Conservation (phyloP, 2,329 filamentous ascomycete species). For the Thielaviopsis populi region DNA sequence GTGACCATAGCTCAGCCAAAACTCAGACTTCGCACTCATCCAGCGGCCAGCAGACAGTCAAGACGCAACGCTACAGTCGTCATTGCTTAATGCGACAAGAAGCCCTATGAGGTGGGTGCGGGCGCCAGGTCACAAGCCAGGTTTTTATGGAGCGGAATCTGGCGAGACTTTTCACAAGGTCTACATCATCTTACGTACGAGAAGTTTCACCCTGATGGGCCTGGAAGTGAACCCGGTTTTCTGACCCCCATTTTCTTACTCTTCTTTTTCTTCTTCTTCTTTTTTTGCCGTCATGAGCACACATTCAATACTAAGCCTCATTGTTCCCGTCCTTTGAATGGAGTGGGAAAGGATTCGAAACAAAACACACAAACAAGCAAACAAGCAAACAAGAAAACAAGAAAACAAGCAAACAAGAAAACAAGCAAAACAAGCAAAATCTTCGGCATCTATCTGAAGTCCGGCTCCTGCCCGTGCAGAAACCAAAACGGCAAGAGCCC, state of each 20-base stretch:
- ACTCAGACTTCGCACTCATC: not conserved
- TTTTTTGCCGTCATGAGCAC: not conserved
- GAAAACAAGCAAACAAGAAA: not conserved
- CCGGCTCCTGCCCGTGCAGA: not conserved
- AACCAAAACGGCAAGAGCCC: not conserved
- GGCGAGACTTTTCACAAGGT: not conserved
- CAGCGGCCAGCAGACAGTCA: not conserved
- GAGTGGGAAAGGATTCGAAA: not conserved
- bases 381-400: not conserved
- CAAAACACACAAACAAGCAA: not conserved
- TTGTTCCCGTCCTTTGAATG: not conserved
- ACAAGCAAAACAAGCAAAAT: too few species aligned
- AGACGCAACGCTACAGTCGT: not conserved
- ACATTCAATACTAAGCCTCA: not conserved
- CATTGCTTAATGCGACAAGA: not conserved
- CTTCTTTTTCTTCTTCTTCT: not conserved
- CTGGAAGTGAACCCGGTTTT: not conserved
- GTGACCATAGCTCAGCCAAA: not conserved
- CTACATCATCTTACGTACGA: constrained; percentile 1
- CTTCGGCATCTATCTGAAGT: not conserved
- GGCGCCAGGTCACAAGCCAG: not conserved
- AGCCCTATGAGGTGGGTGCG: not conserved
- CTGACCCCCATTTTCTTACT: not conserved
- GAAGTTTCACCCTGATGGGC: not conserved
- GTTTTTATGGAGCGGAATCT: not conserved